Evolutionary conservation across 257 asterid genomes (phyloP).

Genomic region (Solanum bukasovii): DNA sequence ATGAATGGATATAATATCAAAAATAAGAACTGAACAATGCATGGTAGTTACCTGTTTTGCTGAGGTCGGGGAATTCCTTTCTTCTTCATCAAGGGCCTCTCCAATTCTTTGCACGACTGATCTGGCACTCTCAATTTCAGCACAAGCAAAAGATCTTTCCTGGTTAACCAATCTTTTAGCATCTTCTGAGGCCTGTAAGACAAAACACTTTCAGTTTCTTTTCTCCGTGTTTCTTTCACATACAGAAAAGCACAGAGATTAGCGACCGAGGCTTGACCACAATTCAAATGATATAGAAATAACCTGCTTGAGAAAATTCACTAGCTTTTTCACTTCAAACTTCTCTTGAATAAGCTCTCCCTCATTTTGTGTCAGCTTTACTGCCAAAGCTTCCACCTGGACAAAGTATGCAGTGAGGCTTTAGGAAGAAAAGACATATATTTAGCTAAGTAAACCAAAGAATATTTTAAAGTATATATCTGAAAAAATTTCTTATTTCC

Average conservation of each 20-base stretch:
- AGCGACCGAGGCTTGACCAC: not conserved
- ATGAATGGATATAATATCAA: not conserved
- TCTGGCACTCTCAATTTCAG: slow-evolving; percentile 96
- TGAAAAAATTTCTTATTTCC: not conserved
- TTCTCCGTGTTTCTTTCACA: not conserved
- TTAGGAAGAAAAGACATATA: not conserved
- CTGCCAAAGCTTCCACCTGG: slow-evolving; percentile 98
- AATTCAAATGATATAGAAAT: not conserved
- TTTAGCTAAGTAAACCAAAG: not conserved
- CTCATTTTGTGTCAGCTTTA: slow-evolving; percentile 74
- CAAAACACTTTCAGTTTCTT: not conserved
- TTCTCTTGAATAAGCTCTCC: slow-evolving; percentile 87
- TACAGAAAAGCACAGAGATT: not conserved
- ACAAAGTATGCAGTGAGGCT: not conserved
- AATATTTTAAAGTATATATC: not conserved
- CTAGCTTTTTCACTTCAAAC: slow-evolving; percentile 88
- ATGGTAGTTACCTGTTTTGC: slow-evolving; percentile 38
- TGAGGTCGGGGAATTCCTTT: slow-evolving; percentile 47
- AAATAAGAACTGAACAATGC: not conserved
- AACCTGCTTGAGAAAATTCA: slow-evolving; percentile 94
- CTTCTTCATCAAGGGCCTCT: slow-evolving; percentile 93
- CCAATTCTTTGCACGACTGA: slow-evolving; percentile 94
- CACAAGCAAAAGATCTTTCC: slow-evolving; percentile 98
- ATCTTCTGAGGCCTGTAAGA: slow-evolving; percentile 87
- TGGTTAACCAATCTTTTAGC: slow-evolving; percentile 91